Conservation (phyloP, 192 early-diverging fungal genomes). For the Podila epicladia region DNA sequence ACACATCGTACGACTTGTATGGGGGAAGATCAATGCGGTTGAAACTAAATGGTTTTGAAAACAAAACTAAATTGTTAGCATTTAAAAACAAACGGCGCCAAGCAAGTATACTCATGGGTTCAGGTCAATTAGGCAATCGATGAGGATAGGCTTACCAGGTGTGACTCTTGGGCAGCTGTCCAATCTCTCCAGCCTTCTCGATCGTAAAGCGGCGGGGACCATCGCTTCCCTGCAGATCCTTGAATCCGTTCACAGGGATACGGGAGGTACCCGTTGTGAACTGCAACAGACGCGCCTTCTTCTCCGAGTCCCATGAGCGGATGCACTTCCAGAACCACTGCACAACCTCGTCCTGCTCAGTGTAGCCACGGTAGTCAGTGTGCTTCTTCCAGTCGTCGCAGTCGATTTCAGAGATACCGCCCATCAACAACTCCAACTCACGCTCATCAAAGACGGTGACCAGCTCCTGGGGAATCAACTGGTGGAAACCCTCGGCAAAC, state of each 20-base stretch:
- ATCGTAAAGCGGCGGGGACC: conserved; percentile 95
- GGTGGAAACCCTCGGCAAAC: conserved; percentile 93
- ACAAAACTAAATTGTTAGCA: conserved; percentile 8
- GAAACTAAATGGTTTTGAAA: conserved; percentile 66
- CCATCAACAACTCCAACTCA: conserved; percentile 96
- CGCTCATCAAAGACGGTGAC: conserved; percentile 97
- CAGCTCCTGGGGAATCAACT: conserved; percentile 94
- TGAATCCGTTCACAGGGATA: conserved; percentile 98
- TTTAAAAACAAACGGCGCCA: background rate
- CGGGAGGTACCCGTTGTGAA: conserved; percentile 98
- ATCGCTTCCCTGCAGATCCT: conserved; percentile 97
- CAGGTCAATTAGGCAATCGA: background rate
- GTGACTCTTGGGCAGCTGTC: conserved; percentile 90
- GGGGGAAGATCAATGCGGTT: conserved; percentile 96
- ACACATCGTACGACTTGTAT: conserved; percentile 82
- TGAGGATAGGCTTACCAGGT: conserved; percentile 71
- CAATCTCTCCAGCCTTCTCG: conserved; percentile 90
- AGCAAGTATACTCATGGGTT: background rate
- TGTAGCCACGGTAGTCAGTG: conserved; percentile 97
- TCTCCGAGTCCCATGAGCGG: conserved; percentile 87
- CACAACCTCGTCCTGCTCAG: conserved; percentile 93
- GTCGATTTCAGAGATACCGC: conserved; percentile 96
- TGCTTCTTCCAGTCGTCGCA: conserved; percentile 99
- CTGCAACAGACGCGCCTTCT: conserved; percentile 93
- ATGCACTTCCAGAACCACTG: conserved; percentile 98